Percentiles rank a stretch among this genome's conserved stretches.
Evolutionary conservation across 805 yeast genomes (phyloP).

Genomic region (Tetrapisispora namnaoensis): DNA sequence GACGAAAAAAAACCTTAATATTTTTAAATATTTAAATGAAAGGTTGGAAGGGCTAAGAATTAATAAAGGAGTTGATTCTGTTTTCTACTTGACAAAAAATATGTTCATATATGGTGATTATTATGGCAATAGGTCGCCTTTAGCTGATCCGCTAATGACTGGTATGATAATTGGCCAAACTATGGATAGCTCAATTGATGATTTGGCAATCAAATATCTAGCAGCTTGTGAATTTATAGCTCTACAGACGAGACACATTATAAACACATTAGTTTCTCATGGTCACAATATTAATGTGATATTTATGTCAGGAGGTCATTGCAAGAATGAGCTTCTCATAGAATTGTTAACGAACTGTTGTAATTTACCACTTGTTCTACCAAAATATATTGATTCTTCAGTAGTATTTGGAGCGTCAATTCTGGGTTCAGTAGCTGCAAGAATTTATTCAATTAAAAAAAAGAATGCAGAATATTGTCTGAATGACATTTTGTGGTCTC

Average conservation of each 20-base stretch:
- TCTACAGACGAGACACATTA: slow-evolving; percentile 92
- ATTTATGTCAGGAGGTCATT: slow-evolving; percentile 94
- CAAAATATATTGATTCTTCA: slow-evolving; percentile 91
- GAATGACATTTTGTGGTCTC: slow-evolving; percentile 56
- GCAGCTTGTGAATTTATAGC: slow-evolving; percentile 97
- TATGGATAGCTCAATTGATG: slow-evolving; percentile 80
- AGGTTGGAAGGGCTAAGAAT: slow-evolving; percentile 56
- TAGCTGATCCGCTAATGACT: slow-evolving; percentile 89
- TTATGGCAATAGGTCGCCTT: slow-evolving; percentile 96
- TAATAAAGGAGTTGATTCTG: slow-evolving; percentile 52
- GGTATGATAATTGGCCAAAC: slow-evolving; percentile 88
- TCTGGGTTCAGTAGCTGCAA: slow-evolving; percentile 89
- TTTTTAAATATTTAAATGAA: slow-evolving; percentile 75
- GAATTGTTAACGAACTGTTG: slow-evolving; percentile 88
- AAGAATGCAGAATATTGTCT: not conserved
- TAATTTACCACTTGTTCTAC: slow-evolving; percentile 83
- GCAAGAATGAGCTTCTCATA: slow-evolving; percentile 84
- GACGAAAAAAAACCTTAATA: slow-evolving; percentile 57
- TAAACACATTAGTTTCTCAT: slow-evolving; percentile 67
- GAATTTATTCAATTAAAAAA: not conserved
- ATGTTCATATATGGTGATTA: slow-evolving; percentile 91
- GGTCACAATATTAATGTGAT: slow-evolving; percentile 73
- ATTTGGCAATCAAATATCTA: slow-evolving; percentile 73
- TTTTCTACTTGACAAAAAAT: slow-evolving; percentile 73
- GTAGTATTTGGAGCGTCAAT: slow-evolving; percentile 95